These are phyloP conservation scores for Cicer judaicum DNA, from an alignment of 306 rosid genomes.

Conservation along the genomic window DNA sequence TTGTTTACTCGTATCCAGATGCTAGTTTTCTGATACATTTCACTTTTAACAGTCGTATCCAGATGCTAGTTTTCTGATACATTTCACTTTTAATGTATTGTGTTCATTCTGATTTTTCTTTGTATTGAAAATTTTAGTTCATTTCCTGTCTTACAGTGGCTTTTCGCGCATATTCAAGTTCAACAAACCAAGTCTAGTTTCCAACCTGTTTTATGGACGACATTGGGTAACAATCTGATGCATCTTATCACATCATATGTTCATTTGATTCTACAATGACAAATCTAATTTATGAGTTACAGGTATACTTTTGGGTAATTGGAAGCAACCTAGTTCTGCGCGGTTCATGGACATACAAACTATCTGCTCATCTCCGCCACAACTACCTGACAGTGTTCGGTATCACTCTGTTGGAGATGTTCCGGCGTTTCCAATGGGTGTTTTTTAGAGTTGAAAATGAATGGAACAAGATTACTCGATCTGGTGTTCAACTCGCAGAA, in stretches of 20 bases:
- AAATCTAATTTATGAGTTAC: constrained; percentile 44
- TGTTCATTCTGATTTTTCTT: neutral
- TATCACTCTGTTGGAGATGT: constrained; percentile 77
- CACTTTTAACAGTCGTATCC: too few species aligned
- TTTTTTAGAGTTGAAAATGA: constrained; percentile 96
- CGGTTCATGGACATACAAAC: constrained; percentile 92
- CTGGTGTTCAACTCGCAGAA: constrained; percentile 70
- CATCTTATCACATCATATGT: neutral
- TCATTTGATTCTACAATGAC: constrained; percentile 32
- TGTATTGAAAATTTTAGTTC: constrained; percentile 21
- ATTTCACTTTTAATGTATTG: constrained; percentile 24
- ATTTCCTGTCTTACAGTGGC: constrained; percentile 58
- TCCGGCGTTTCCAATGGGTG: constrained; percentile 94
- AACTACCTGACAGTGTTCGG: constrained; percentile 87
- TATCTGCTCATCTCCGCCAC: constrained; percentile 96
- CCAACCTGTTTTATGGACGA: constrained; percentile 71
- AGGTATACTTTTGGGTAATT: constrained; percentile 87
- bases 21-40: constrained; percentile 24
- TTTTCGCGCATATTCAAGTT: constrained; percentile 92
- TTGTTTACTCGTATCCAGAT: neutral
- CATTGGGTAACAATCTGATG: constrained; percentile 68
- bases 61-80: too few species aligned
- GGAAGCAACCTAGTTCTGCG: constrained; percentile 88
- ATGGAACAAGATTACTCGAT: constrained; percentile 79
- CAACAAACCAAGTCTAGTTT: constrained; percentile 61